phyloP scores from a whole-genome alignment of 495 filamentous ascomycete genomes.

The Glonium stellatum region DNA sequence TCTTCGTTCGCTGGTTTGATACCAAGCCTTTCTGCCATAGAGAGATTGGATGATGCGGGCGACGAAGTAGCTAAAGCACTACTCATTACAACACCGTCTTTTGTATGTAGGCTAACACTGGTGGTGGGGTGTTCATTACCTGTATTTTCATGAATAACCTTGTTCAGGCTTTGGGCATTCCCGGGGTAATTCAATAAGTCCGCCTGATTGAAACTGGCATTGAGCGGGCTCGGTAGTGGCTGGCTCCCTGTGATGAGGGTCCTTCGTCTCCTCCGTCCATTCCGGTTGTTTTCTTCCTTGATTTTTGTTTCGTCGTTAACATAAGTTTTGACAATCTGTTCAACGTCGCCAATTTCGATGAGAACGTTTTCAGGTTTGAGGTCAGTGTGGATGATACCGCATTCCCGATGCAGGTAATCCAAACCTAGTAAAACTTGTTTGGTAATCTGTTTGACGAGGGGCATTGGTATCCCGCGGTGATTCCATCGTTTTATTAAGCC shows the following conservation, averaged over 20 bases:
- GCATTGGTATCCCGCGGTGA: constrained; percentile 92
- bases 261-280: constrained; percentile 83
- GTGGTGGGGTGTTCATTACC: constrained; percentile 46
- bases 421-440: constrained; percentile 94
- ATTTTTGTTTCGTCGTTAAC: constrained; percentile 74
- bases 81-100: constrained; percentile 42
- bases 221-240: constrained; percentile 89
- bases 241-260: constrained; percentile 97
- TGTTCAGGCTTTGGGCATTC: constrained; percentile 67
- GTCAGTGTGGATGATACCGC: constrained; percentile 98
- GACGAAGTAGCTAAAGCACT: constrained; percentile 37
- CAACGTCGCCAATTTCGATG: constrained; percentile 98
- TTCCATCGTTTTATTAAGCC: constrained; percentile 98
- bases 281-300: constrained; percentile 78
- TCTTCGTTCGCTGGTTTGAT: constrained; percentile 56
- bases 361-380: constrained; percentile 97
- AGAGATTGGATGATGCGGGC: constrained; percentile 33
- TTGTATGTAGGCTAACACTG: constrained; percentile 23
- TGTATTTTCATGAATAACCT: constrained; percentile 65
- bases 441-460: constrained; percentile 94
- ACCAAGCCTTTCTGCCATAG: constrained; percentile 55
- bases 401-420: constrained; percentile 94
- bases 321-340: constrained; percentile 90
- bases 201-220: constrained; percentile 74
- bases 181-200: constrained; percentile 59